Base-by-base conservation (phyloP, 2,329 filamentous ascomycete genomes). In the Colletotrichum melonis region DNA sequence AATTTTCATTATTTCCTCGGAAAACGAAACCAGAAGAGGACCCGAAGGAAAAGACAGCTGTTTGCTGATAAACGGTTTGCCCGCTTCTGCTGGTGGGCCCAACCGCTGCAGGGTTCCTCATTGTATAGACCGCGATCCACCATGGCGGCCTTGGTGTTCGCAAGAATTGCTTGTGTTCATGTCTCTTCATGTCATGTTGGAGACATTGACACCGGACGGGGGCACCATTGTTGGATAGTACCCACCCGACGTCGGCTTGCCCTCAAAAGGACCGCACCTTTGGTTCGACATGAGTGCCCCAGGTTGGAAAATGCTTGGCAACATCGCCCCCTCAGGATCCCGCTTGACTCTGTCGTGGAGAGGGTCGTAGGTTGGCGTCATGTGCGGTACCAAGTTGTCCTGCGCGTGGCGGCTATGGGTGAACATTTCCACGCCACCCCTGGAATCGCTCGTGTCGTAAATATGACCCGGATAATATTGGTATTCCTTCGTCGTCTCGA, bases 401-500 rank as follows among this genome's bases (percentile, higher is more conserved):
- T 81, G 77, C 11, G 82, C 77, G 66, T 77, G 76, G 60, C 79
- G 60, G 78, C 83, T 79, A 76, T 81, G 77, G 78, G 82, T 81
- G 76, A 88, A 90, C 78, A 90, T 82, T 69, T 90, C 88, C 24
- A 90, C 84, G 1, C 80, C 79, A 22, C 83, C 78, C 14, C 80
- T 81, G 49, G 84, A 64, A 38, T 75, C 73, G n/a, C 52, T 81
- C 1, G 84, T 79, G 60, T 90, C 87, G 76, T 89, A 90, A 60
- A 89, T 84, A 3, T 87, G 76, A 0, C 82, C 82, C 0, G 87
- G 86, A 75, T 87, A 90, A 76, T 91, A 90, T 69, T 89, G 86
- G 73, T 90, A 91, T 0, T 84, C 85, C 74, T 89, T 89, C 16
- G 84, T 79, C 14, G 81, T 84, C 0, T 85, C 82, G 55, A 90